Percentiles rank a stretch among this genome's conserved stretches.
These are phyloP conservation scores for Lyophyllum shimeji DNA, from an alignment of 768 basidiomycete species.

Conservation along the genomic window DNA sequence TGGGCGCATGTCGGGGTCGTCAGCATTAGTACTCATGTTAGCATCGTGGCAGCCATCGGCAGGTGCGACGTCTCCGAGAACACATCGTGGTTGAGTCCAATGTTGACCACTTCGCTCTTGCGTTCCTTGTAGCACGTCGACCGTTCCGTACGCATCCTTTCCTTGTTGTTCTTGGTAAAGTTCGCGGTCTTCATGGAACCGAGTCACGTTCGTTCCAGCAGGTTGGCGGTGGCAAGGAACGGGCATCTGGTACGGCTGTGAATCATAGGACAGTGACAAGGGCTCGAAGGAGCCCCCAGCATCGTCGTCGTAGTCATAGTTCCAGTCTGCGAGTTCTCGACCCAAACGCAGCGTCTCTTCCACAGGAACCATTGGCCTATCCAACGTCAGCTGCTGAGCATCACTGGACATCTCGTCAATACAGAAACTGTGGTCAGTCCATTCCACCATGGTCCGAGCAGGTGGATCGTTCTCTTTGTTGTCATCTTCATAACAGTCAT, in stretches of 20 bases:
- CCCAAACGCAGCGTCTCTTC: background rate
- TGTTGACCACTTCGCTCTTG: background rate
- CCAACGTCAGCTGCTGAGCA: background rate
- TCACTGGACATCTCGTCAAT: background rate
- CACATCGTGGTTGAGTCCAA: background rate
- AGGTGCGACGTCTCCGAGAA: background rate
- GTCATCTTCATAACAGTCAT: background rate
- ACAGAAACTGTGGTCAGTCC: background rate
- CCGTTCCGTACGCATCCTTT: background rate
- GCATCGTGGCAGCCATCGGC: background rate
- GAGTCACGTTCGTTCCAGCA: background rate
- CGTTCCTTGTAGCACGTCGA: background rate
- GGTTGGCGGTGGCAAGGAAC: background rate
- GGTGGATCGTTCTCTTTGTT: conserved; percentile 13
- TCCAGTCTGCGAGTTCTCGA: conserved; percentile 1
- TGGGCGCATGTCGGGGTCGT: background rate
- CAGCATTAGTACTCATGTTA: background rate
- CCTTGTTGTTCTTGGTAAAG: background rate
- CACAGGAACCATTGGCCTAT: background rate
- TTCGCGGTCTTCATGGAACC: background rate
- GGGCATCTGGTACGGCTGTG: conserved; percentile 7
- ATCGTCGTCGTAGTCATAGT: conserved; percentile 12
- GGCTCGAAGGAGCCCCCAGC: conserved; percentile 10
- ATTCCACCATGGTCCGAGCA: background rate
- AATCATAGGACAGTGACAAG: conserved; percentile 11